Conservation (phyloP, 1,139 yeast genomes). For the Pichia sp. region DNA sequence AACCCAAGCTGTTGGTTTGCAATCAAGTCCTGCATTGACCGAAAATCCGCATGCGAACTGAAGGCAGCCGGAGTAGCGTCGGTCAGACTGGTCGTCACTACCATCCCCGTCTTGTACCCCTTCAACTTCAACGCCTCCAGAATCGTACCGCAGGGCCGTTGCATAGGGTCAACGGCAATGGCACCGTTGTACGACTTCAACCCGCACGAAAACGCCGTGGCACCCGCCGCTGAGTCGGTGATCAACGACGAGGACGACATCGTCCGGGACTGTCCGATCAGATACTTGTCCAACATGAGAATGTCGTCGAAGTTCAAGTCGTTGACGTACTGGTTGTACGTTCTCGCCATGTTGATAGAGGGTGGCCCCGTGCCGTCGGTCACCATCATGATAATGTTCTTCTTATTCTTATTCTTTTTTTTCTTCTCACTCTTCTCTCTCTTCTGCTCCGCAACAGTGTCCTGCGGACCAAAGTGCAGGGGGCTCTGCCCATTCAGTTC, state of each 20-base stretch:
- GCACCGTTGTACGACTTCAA: constrained; percentile 80
- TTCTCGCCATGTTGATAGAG: constrained; percentile 67
- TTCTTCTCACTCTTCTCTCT: background rate
- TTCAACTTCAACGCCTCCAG: constrained; percentile 75
- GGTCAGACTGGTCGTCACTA: constrained; percentile 78
- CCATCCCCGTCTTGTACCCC: constrained; percentile 78
- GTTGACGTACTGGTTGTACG: constrained; percentile 58
- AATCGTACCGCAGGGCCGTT: constrained; percentile 71
- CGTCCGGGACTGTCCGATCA: constrained; percentile 77
- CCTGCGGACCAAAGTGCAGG: background rate
- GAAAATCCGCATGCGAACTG: constrained; percentile 65
- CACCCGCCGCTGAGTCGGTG: constrained; percentile 94
- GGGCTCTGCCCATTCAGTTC: background rate
- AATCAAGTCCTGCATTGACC: constrained; percentile 75
- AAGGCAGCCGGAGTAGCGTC: constrained; percentile 92
- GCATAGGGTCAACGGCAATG: constrained; percentile 63
- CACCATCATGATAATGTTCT: constrained; percentile 77
- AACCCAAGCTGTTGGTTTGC: constrained; percentile 78
- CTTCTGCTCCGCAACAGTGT: background rate
- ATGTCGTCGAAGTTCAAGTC: constrained; percentile 47
- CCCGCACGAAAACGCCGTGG: constrained; percentile 83
- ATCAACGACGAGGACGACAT: constrained; percentile 65
- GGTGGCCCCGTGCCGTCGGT: constrained; percentile 95
- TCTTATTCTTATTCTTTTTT: constrained; percentile 19
- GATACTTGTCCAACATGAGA: constrained; percentile 57